These are phyloP conservation scores for Aureobasidium lini DNA, from an alignment of 2,329 filamentous ascomycete species.

Conservation along the genomic window DNA sequence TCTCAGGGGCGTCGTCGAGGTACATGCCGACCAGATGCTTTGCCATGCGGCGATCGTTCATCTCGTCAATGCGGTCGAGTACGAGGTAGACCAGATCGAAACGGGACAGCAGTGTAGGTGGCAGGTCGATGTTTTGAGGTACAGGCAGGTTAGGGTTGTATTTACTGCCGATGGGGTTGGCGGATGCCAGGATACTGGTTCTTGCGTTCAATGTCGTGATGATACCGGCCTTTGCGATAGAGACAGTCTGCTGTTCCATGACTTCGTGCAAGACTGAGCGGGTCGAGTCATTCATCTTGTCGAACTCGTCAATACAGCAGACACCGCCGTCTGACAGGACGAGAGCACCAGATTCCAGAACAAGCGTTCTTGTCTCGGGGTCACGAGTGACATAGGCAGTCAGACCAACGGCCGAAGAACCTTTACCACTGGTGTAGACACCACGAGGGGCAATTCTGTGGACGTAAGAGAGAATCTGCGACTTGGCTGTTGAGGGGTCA, in stretches of 20 bases:
- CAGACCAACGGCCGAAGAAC: conserved; percentile 73
- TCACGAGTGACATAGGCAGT: conserved; percentile 79
- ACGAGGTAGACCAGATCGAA: conserved; percentile 97
- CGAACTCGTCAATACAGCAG: conserved; percentile 81
- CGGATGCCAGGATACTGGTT: conserved; percentile 91
- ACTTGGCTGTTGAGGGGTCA: conserved; percentile 94
- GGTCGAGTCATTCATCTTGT: conserved; percentile 84
- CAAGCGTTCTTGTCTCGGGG: conserved; percentile 77
- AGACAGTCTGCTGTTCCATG: conserved; percentile 83
- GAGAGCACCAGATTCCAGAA: conserved; percentile 70
- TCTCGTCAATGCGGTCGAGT: conserved; percentile 87
- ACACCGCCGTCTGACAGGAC: conserved; percentile 77
- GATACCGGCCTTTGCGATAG: conserved; percentile 85
- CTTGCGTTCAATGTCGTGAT: conserved; percentile 94
- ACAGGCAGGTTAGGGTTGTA: conserved; percentile 96
- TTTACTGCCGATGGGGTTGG: conserved; percentile 95
- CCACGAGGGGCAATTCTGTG: conserved; percentile 94
- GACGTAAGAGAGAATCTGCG: conserved; percentile 96
- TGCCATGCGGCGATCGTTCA: conserved; percentile 77
- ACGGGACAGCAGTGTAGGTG: conserved; percentile 86
- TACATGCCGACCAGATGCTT: conserved; percentile 95
- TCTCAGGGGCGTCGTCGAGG: conserved; percentile 86
- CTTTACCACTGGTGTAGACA: conserved; percentile 74
- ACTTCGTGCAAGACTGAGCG: conserved; percentile 79
- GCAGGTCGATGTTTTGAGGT: conserved; percentile 95